Evolutionary conservation across 2,329 filamentous ascomycete species (phyloP).

Genomic region (Parastagonospora avenae): DNA sequence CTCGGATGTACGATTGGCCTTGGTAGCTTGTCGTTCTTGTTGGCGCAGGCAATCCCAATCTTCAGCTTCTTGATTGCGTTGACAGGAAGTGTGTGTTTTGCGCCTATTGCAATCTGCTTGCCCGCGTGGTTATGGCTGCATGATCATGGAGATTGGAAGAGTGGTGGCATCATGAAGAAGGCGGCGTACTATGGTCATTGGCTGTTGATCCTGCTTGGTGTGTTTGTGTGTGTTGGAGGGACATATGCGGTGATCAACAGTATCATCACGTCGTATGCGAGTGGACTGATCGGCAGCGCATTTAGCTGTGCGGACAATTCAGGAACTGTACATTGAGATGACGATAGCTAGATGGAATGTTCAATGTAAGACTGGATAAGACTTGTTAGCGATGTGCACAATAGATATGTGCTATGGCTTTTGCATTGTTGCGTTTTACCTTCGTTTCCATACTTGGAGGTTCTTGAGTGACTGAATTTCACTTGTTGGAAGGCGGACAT

Average conservation of each 20-base stretch:
- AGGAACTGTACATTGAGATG: conserved; percentile 2
- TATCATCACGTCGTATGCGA: conserved; percentile 57
- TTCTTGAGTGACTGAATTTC: too few relatives aligned
- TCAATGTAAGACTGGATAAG: neutral
- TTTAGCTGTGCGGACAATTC: conserved; percentile 25
- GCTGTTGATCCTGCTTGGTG: conserved; percentile 49
- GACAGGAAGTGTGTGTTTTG: conserved; percentile 58
- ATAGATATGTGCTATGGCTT: too few relatives aligned
- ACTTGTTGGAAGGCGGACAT: too few relatives aligned
- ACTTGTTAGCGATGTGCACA: neutral
- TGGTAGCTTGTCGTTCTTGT: conserved; percentile 53
- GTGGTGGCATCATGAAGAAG: conserved; percentile 38
- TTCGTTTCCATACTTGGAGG: too few relatives aligned
- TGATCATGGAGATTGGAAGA: conserved; percentile 50
- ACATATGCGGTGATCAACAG: conserved; percentile 55
- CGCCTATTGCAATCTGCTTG: conserved; percentile 49
- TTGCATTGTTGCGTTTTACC: too few relatives aligned
- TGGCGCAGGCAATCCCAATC: conserved; percentile 61
- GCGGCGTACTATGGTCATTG: conserved; percentile 47
- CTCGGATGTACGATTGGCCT: conserved; percentile 53
- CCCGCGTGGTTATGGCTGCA: conserved; percentile 58
- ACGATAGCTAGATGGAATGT: neutral
- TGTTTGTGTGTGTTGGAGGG: conserved; percentile 54
- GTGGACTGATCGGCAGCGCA: conserved; percentile 48
- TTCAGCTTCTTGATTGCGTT: conserved; percentile 60